These are phyloP conservation scores for Agarophyton chilense DNA, from an alignment of 23 red algal genomes.

Conservation along the genomic window DNA sequence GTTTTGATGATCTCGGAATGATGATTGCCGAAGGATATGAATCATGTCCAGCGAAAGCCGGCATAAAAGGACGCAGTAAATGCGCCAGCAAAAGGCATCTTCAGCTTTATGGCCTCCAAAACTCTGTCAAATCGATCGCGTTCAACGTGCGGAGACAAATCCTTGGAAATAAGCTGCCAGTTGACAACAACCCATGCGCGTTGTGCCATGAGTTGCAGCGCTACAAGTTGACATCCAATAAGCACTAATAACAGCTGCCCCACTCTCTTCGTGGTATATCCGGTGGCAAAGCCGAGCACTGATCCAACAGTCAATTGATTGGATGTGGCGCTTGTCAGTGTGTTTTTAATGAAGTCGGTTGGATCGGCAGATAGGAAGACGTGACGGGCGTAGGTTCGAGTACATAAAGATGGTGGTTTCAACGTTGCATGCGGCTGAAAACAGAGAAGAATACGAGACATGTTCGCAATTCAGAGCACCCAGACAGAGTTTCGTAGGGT, in stretches of 20 bases:
- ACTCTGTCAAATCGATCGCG: slow-evolving; percentile 38
- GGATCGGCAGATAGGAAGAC: not conserved
- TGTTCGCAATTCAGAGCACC: too few species aligned
- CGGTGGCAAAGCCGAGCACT: slow-evolving; percentile 71
- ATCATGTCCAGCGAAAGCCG: slow-evolving; percentile 62
- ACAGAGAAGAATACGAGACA: slow-evolving; percentile 3
- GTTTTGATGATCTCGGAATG: too few species aligned
- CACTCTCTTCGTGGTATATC: slow-evolving; percentile 62
- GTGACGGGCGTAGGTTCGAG: not conserved
- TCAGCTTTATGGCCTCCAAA: slow-evolving; percentile 35
- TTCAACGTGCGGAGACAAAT: slow-evolving; percentile 61
- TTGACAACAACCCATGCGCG: slow-evolving; percentile 69
- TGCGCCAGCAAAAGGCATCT: slow-evolving; percentile 60
- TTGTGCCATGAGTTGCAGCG: slow-evolving; percentile 77
- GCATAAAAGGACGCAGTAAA: slow-evolving; percentile 54
- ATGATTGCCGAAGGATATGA: too few species aligned
- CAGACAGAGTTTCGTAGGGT: too few species aligned
- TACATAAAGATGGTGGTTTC: not conserved
- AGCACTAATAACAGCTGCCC: slow-evolving; percentile 66
- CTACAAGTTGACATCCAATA: slow-evolving; percentile 57
- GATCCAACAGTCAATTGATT: slow-evolving; percentile 64
- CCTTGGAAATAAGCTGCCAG: slow-evolving; percentile 61
- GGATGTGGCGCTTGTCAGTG: not conserved
- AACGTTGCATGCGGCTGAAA: not conserved
- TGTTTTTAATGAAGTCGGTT: not conserved